phyloP scores from a whole-genome alignment of 176 grass and related monocot genomes.

The Lolium perenne region DNA sequence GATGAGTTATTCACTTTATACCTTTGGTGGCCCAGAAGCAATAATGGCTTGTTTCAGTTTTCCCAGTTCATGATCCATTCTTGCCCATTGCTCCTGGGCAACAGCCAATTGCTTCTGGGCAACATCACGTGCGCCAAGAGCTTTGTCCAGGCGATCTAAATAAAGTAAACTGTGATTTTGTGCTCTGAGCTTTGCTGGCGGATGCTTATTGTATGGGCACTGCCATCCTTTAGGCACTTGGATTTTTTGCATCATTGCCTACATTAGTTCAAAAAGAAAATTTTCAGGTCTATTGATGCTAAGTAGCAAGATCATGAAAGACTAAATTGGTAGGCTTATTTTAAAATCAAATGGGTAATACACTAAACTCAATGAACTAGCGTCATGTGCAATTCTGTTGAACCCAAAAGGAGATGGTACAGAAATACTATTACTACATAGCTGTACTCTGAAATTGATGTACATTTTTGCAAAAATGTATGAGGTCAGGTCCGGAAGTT shows the following conservation, averaged over 20 bases:
- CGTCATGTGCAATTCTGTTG: background rate
- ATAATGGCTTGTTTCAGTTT: background rate
- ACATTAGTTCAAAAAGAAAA: conserved; percentile 1
- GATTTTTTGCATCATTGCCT: conserved; percentile 32
- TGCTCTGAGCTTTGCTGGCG: background rate
- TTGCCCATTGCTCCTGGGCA: background rate
- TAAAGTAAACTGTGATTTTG: background rate
- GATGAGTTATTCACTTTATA: background rate
- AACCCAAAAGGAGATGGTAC: background rate
- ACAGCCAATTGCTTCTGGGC: too few relatives aligned
- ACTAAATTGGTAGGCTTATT: background rate
- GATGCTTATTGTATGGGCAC: conserved; percentile 16
- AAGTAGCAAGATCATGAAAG: background rate
- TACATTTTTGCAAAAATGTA: background rate
- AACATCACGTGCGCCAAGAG: background rate
- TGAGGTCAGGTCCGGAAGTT: background rate
- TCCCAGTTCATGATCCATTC: background rate
- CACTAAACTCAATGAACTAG: background rate
- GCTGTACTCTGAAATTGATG: background rate
- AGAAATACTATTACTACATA: background rate
- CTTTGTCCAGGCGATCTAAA: background rate
- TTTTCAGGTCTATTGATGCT: background rate
- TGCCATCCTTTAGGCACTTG: conserved; percentile 9
- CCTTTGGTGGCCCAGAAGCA: background rate
- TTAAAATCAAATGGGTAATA: conserved; percentile 3